phyloP scores from a whole-genome alignment of 805 yeast genomes.

The Yamadazyma laniorum region DNA sequence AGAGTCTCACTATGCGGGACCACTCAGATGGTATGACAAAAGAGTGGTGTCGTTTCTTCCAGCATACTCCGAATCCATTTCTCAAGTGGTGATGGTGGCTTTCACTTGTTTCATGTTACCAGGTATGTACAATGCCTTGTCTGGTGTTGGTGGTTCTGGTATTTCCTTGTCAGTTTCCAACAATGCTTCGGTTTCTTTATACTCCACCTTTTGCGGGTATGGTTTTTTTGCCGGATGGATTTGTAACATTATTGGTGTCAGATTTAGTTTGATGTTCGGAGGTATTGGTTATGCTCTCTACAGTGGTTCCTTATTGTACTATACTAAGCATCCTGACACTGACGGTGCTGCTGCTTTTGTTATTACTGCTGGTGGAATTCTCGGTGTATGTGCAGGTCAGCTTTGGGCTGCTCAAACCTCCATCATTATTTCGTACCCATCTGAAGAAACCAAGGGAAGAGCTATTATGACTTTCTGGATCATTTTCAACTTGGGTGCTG shows the following conservation, averaged over 20 bases:
- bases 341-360: slow-evolving; percentile 49
- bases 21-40: slow-evolving; percentile 42
- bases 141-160: slow-evolving; percentile 51
- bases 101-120: slow-evolving; percentile 51
- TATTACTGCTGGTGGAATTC: slow-evolving; percentile 55
- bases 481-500: slow-evolving; percentile 61
- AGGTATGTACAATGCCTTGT: slow-evolving; percentile 51
- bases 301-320: slow-evolving; percentile 51
- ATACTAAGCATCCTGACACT: slow-evolving; percentile 22
- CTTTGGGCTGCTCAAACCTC: slow-evolving; percentile 63
- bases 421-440: slow-evolving; percentile 56
- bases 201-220: slow-evolving; percentile 54
- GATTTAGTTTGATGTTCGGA: slow-evolving; percentile 47
- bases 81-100: slow-evolving; percentile 46
- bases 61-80: slow-evolving; percentile 36
- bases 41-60: slow-evolving; percentile 25
- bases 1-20: slow-evolving; percentile 17
- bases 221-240: slow-evolving; percentile 59
- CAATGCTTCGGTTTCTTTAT: slow-evolving; percentile 51
- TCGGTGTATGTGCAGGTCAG: slow-evolving; percentile 54
- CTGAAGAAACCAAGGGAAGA: slow-evolving; percentile 51
- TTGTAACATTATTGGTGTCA: slow-evolving; percentile 49
- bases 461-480: slow-evolving; percentile 59
- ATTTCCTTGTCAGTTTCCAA: slow-evolving; percentile 40
- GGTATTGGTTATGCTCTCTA: slow-evolving; percentile 56